These are phyloP conservation scores for Gaertneriomyces sp. DNA, from an alignment of 192 early-diverging fungal genomes.

Conservation along the genomic window DNA sequence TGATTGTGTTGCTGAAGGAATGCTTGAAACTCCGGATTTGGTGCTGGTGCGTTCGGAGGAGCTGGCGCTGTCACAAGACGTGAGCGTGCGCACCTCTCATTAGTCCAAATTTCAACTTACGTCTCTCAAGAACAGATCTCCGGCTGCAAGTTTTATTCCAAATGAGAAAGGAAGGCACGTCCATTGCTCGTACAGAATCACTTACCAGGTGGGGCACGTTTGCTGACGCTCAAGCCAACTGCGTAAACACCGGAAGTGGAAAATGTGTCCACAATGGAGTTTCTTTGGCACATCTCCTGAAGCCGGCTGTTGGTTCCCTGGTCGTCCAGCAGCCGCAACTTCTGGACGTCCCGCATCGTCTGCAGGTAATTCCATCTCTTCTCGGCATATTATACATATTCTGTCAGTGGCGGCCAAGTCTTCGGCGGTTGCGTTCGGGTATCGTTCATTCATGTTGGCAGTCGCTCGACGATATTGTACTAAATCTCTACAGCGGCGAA, in stretches of 20 bases:
- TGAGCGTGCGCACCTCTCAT: not conserved
- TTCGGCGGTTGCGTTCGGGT: conserved; percentile 82
- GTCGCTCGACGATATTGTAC: conserved; percentile 91
- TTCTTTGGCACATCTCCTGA: conserved; percentile 78
- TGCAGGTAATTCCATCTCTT: conserved; percentile 74
- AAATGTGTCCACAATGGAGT: conserved; percentile 94
- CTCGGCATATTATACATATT: conserved; percentile 92
- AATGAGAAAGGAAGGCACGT: not conserved
- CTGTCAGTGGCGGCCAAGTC: conserved; percentile 78
- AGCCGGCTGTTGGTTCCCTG: conserved; percentile 6
- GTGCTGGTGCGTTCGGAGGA: conserved; percentile 15
- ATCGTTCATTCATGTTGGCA: conserved; percentile 93
- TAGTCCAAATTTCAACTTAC: conserved; percentile 5
- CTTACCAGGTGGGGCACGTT: conserved; percentile 91
- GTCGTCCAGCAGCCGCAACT: conserved; percentile 17
- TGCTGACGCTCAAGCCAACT: conserved; percentile 98
- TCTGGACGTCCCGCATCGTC: conserved; percentile 14
- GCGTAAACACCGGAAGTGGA: conserved; percentile 93
- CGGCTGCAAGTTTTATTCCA: conserved; percentile 15
- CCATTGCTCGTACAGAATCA: not conserved
- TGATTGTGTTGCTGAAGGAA: conserved; percentile 22
- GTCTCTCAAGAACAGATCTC: conserved; percentile 39
- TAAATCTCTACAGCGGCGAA: conserved; percentile 83
- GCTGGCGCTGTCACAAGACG: not conserved
- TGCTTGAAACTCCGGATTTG: conserved; percentile 8